Conservation (phyloP, 495 filamentous ascomycete species). For the Chaetomidium leptoderma region DNA sequence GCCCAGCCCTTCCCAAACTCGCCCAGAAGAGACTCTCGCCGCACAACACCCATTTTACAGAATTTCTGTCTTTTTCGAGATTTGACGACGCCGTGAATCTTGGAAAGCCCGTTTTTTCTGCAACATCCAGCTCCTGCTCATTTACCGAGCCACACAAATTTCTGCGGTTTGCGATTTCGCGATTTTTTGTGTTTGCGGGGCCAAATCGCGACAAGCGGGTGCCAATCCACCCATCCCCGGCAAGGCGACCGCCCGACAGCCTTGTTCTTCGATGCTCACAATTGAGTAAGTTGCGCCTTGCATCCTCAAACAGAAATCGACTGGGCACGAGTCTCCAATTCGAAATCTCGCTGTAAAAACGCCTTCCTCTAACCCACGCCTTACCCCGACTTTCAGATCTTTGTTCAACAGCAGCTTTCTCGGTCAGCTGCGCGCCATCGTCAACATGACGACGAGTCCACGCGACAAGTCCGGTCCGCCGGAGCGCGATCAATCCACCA, state of each 20-base stretch:
- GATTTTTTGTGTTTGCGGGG: constrained; percentile 15
- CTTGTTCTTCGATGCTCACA: constrained; percentile 26
- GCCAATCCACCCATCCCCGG: constrained; percentile 4
- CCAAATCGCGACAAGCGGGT: constrained; percentile 17
- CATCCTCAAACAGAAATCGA: background rate
- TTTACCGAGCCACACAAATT: background rate
- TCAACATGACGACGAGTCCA: constrained; percentile 31
- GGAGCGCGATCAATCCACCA: constrained; percentile 7
- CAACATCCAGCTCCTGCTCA: background rate
- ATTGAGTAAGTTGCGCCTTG: constrained; percentile 30
- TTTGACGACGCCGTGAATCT: background rate
- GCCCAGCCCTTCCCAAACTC: constrained; percentile 17
- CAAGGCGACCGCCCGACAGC: constrained; percentile 11
- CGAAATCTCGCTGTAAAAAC: background rate
- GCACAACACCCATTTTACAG: background rate
- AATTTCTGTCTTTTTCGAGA: background rate
- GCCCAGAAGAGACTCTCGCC: constrained; percentile 2
- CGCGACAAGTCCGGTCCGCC: constrained; percentile 17
- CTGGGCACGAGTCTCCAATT: constrained; percentile 2
- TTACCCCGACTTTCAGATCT: constrained; percentile 20
- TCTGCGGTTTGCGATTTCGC: background rate
- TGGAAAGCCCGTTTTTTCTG: background rate
- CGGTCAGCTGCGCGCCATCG: constrained; percentile 32
- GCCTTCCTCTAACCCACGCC: constrained; percentile 13
- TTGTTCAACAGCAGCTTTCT: constrained; percentile 32